phyloP scores from a whole-genome alignment of 495 filamentous ascomycete species.

The Paragyromitra xinjiangensis region DNA sequence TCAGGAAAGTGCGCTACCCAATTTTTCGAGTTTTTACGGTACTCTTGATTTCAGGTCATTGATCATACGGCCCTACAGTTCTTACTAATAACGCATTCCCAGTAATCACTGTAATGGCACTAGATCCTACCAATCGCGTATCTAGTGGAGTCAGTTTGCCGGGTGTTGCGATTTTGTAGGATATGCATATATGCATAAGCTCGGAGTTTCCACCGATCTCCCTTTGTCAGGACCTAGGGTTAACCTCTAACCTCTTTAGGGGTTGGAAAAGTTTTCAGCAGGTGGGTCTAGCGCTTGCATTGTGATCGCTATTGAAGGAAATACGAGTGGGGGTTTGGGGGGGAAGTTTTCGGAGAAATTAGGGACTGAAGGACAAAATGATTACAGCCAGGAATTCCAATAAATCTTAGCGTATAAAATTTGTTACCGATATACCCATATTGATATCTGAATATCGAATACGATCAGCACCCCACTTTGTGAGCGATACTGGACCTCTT shows the following conservation, averaged over 20 bases:
- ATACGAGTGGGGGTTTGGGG: background rate
- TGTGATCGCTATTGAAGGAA: background rate
- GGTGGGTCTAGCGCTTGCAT: background rate
- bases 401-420: background rate
- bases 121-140: background rate
- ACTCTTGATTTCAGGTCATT: background rate
- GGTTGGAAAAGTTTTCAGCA: background rate
- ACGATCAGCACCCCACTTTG: background rate
- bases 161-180: background rate
- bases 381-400: background rate
- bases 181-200: background rate
- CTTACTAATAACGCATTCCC: background rate
- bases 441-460: slow-evolving; percentile 3
- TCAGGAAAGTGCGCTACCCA: too few species aligned
- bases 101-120: background rate
- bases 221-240: background rate
- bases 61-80: background rate
- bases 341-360: background rate
- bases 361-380: background rate
- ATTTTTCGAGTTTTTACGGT: too few species aligned
- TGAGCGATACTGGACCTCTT: background rate
- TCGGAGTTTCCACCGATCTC: background rate
- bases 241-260: background rate
- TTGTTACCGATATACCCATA: background rate
- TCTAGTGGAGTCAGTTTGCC: background rate